Base-by-base conservation (phyloP, 805 yeast species). In the Debaryomyces hansenii region DNA sequence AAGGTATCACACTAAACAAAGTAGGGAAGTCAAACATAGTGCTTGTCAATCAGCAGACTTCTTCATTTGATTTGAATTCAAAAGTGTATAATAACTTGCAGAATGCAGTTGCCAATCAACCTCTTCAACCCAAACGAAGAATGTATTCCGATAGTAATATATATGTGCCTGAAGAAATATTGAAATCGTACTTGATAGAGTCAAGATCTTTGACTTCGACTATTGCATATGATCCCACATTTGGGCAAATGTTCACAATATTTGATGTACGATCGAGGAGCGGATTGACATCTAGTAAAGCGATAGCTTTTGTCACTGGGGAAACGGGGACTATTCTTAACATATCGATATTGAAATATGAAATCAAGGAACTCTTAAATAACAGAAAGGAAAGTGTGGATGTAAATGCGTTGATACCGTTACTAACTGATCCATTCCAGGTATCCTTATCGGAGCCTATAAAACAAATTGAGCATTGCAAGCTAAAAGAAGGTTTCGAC, bases 391-490 rank as follows among this genome's bases (percentile, higher is more conserved):
- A 38, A 18, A 20, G 40, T 20, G 16, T 67, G 10, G 57, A 63
- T 10, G 42, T 44, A 12, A n/a, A 21, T 24, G 34, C 21, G 12
- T 28, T 42, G 11, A 28, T 44, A 3, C 60, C 62, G 15, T 37
- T 41, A 10, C 20, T 54, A 3, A 18, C 42, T 5, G 46, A 41
- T 11, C 59, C 58, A 9, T 49, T 51, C 32, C 56, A 60, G 40
- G 47, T 62, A 2, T 43, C 53, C 18, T 50, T 75, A 14, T 55
- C 66, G 4, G 67, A 75, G 2, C 59, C 70, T 2, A 75, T 79
- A 7, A 68, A 67, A 40, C 77, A 71, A 43, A 67, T 79, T 4
- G 63, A 64, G 34, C 54, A 72, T 3, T 62, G 70, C 7, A 51
- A 53, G 10, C 36, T 61, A 1, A 50, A 64, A 1, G 42, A 59